phyloP scores from a whole-genome alignment of 1,284 basidiomycete genomes.

The Leccinum pachyderme region DNA sequence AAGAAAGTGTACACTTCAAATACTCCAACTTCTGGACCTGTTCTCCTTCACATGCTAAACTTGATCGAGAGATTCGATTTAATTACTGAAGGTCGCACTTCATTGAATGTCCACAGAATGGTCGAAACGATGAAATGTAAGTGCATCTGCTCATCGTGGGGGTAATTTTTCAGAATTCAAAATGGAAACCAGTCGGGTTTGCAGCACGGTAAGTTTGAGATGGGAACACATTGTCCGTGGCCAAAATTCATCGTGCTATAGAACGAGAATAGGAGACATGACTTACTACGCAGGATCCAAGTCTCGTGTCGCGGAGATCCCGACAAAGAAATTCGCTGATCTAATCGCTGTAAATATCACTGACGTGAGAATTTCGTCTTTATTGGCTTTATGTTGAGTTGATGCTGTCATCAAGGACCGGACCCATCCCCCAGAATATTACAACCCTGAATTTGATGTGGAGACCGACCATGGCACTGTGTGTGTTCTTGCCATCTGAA shows the following conservation, averaged over 20 bases:
- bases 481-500: constrained; percentile 26
- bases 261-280: constrained; percentile 82
- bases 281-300: constrained; percentile 54
- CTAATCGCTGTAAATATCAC: constrained; percentile 67
- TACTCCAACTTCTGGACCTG: constrained; percentile 82
- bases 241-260: constrained; percentile 24
- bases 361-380: constrained; percentile 55
- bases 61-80: constrained; percentile 69
- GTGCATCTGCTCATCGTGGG: constrained; percentile 16
- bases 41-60: constrained; percentile 79
- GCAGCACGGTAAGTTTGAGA: constrained; percentile 52
- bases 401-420: constrained; percentile 49
- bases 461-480: constrained; percentile 85
- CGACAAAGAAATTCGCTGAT: constrained; percentile 69
- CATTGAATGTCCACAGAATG: constrained; percentile 65
- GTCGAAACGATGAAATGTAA: constrained; percentile 78
- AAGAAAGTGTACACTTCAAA: constrained; percentile 82
- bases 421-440: constrained; percentile 81
- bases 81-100: constrained; percentile 46
- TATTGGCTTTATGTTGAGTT: constrained; percentile 6
- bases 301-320: constrained; percentile 61
- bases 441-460: constrained; percentile 80
- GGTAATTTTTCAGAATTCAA: constrained; percentile 11
- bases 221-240: constrained; percentile 9
- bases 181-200: constrained; percentile 54